Percentiles rank a stretch among this genome's conserved stretches.
Conservation (phyloP, 2,329 filamentous ascomycete genomes). For the Penicillium sp. region DNA sequence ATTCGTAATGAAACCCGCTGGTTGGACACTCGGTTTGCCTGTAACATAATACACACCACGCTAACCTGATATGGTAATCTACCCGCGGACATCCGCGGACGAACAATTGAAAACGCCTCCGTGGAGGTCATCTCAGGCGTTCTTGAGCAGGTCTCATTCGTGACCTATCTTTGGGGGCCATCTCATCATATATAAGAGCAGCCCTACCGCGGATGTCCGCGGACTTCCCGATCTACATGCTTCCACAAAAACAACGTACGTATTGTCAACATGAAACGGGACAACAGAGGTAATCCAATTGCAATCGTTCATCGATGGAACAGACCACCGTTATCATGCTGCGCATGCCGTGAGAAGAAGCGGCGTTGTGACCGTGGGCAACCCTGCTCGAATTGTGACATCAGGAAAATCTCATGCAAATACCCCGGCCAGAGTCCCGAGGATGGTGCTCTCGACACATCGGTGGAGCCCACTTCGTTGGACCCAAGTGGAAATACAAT, state of each 20-base stretch:
- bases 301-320: constrained; percentile 38
- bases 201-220: constrained; percentile 16
- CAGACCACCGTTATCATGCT: constrained; percentile 21
- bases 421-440: constrained; percentile 15
- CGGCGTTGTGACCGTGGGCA: constrained; percentile 25
- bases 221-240: neutral
- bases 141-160: too few species aligned
- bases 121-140: too few species aligned
- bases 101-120: too few species aligned
- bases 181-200: neutral
- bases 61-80: constrained; percentile 3
- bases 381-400: constrained; percentile 26
- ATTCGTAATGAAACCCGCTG: neutral
- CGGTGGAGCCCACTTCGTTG: neutral
- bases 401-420: constrained; percentile 21
- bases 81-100: neutral
- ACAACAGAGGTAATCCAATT: constrained; percentile 20
- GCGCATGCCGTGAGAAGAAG: constrained; percentile 25
- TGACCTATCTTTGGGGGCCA: neutral
- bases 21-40: neutral
- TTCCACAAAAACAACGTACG: neutral
- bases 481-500: neutral
- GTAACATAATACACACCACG: neutral
- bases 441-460: neutral
- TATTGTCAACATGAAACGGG: constrained; percentile 12